Conservation (phyloP, 2,329 filamentous ascomycete genomes). For the Phialemoniopsis sp. region DNA sequence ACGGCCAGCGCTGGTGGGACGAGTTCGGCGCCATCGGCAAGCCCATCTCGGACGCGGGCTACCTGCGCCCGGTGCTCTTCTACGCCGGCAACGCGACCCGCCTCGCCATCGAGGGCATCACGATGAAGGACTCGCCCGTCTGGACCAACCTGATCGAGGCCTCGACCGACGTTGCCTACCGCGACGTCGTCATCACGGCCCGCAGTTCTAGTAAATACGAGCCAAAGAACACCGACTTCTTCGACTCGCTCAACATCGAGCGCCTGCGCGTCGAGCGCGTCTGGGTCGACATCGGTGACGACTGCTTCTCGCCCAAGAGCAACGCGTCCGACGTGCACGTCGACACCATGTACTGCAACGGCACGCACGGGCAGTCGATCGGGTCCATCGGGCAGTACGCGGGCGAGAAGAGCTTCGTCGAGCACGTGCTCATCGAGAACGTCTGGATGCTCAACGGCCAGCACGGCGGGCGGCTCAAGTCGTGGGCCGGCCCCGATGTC, state of each 20-base stretch:
- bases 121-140: constrained; percentile 56
- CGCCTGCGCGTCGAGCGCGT: too few species aligned
- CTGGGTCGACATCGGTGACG: constrained; percentile 50
- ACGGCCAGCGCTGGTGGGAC: constrained; percentile 41
- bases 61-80: constrained; percentile 57
- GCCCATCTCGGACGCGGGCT: constrained; percentile 17
- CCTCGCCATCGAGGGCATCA: constrained; percentile 50
- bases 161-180: too few species aligned
- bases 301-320: constrained; percentile 58
- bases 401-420: constrained; percentile 49
- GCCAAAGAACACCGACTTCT: constrained; percentile 60
- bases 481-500: constrained; percentile 52
- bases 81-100: constrained; percentile 58
- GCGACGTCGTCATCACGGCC: too few species aligned
- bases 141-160: constrained; percentile 61
- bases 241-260: constrained; percentile 57
- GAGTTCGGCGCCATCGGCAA: constrained; percentile 31
- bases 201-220: too few species aligned
- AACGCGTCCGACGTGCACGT: constrained; percentile 55
- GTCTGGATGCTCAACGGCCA: constrained; percentile 47
- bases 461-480: constrained; percentile 55
- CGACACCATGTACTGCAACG: constrained; percentile 56
- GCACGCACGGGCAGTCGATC: constrained; percentile 53
- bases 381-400: constrained; percentile 55
- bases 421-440: constrained; percentile 55